phyloP scores from a whole-genome alignment of 768 basidiomycete species.

The Panaeolus cyanescens region DNA sequence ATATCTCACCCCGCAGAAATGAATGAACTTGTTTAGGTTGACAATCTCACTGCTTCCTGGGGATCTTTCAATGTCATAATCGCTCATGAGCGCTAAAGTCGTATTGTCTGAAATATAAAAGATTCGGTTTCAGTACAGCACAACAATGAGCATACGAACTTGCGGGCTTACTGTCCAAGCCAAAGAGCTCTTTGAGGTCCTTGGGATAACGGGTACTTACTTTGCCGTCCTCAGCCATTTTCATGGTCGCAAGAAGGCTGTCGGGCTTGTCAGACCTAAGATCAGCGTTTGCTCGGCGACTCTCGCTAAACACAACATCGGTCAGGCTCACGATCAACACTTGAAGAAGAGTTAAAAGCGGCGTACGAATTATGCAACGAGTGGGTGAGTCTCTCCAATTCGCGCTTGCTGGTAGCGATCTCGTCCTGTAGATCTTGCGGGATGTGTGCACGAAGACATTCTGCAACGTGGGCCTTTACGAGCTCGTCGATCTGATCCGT shows the following conservation, averaged over 20 bases:
- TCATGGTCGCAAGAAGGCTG: conserved; percentile 46
- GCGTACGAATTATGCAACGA: conserved; percentile 61
- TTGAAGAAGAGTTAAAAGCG: neutral
- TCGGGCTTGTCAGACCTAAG: conserved; percentile 43
- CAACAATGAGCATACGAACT: neutral
- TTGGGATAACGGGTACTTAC: conserved; percentile 53
- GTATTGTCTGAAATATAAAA: conserved; percentile 26
- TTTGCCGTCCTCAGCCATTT: conserved; percentile 42
- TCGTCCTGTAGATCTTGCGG: conserved; percentile 51
- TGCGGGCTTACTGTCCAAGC: conserved; percentile 46
- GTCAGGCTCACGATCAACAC: neutral
- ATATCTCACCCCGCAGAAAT: conserved; percentile 57
- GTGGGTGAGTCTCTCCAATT: conserved; percentile 47
- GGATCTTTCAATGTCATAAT: conserved; percentile 39
- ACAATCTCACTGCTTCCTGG: conserved; percentile 38
- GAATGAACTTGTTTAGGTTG: conserved; percentile 60
- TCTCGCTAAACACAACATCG: conserved; percentile 46
- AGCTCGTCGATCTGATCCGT: conserved; percentile 48
- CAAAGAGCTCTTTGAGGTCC: conserved; percentile 51
- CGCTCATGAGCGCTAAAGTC: conserved; percentile 33
- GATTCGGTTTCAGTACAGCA: neutral
- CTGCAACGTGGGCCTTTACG: conserved; percentile 51
- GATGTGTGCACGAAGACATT: conserved; percentile 46
- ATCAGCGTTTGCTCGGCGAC: conserved; percentile 52
- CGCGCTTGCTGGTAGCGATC: conserved; percentile 40